phyloP scores from a whole-genome alignment of 139 green algal species.

The Chlamydomonas asymmetrica region DNA sequence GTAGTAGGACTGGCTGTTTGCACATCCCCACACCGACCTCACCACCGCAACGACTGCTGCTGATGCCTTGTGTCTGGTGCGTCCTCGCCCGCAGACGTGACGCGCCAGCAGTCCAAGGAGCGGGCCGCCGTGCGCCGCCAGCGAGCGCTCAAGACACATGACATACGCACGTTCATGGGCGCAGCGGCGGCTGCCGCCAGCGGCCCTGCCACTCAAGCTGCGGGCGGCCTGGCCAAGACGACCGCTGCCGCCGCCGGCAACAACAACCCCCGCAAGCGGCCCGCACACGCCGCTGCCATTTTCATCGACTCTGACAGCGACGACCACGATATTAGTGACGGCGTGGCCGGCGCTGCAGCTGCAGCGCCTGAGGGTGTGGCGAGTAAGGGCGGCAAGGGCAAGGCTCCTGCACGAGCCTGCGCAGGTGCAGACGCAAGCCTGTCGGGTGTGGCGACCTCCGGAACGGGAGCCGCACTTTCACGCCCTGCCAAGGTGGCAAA shows the following conservation, averaged over 20 bases:
- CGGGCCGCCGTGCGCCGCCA: constrained; percentile 44
- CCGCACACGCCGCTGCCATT: background rate
- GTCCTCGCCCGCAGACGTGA: constrained; percentile 44
- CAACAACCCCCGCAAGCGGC: background rate
- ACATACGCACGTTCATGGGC: constrained; percentile 50
- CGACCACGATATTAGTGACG: background rate
- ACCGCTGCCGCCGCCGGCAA: too few relatives aligned
- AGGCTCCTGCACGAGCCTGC: too few relatives aligned
- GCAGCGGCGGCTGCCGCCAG: background rate
- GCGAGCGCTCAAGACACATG: constrained; percentile 27
- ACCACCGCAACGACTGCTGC: background rate
- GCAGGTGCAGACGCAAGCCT: too few relatives aligned
- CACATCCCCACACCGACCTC: background rate
- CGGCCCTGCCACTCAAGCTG: background rate
- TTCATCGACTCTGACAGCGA: background rate
- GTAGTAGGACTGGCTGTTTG: background rate
- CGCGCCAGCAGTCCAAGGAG: constrained; percentile 52
- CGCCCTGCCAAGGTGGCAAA: too few relatives aligned
- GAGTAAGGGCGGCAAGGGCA: too few relatives aligned
- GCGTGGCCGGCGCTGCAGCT: background rate
- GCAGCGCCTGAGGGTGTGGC: too few relatives aligned
- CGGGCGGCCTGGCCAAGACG: background rate
- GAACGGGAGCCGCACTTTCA: too few relatives aligned
- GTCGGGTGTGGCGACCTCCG: too few relatives aligned
- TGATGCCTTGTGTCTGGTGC: background rate